Evolutionary conservation across 805 yeast species (phyloP), one percentile per base, ranked within the genome.

Genomic region (Kazachstania psychrophila): DNA sequence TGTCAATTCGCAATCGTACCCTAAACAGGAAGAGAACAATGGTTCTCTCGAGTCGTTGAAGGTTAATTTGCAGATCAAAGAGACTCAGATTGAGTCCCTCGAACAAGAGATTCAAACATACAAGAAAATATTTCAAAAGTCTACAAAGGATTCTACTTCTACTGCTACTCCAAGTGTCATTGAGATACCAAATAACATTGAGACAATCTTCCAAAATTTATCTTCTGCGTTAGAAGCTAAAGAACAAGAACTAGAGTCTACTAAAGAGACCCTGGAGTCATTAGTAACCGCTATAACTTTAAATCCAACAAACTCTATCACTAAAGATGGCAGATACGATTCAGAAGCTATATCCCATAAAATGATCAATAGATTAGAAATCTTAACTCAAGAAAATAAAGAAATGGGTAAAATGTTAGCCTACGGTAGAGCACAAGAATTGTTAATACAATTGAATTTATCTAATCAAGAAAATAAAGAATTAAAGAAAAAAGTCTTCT

Each of bases 321-420:
- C 76, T 2, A 64, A 66, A 23, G 59, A 66, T 39, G 87, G 86
- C 2, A 65, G 79, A 39, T 79, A 73, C 53, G 94, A 84, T 49
- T 79, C 75, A 34, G 77, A 81, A 48, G 87, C 82, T 38, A 60
- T 82, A 32, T 76, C 88, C 11, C 92, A 84, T 52, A 77, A 78
- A 48, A 73, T 83, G 40, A 65, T 84, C 27, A 68, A 69, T 28
- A 75, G 82, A 47, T 48, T 85, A 44, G 72, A 73, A 37, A 62
- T 69, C 39, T 60, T 85, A 41, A 73, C 73, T 14, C 70, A 69
- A 31, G 94, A 85, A 52, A 85, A 85, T 52, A 77, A 76, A 39
- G 76, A 70, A 43, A 66, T 85, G 60, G 69, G 78, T 42, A 73
- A 73, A 47, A 75, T 82, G 77, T 56, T 83, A 9, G 76, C 87